Base-by-base conservation (phyloP, 768 basidiomycete species). In the Phlebiopsis gigantea region DNA sequence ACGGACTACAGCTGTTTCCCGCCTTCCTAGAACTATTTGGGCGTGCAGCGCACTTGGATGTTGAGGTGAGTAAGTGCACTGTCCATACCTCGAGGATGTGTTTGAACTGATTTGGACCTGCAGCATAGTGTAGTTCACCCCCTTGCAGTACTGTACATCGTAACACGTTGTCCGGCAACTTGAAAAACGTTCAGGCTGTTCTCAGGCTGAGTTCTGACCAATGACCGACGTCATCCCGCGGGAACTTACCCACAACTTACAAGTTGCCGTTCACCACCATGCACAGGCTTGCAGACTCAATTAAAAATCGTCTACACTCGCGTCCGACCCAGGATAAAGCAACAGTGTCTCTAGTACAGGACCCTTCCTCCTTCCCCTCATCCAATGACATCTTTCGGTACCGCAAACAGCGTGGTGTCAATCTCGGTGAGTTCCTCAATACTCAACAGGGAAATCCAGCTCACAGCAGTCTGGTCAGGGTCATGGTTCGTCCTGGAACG, bases 401-500 rank as follows among this genome's bases (percentile, higher is more conserved):
- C 71, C 78, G 90, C 60, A 86, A 83, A 64, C 88, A 89, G 63
- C 77, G 83, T 53, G 90, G 90, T n/a, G 84, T 91, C 5, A 93
- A 93, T 68, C 79, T 93, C 9, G 90, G 90, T 85, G 66, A 67
- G 77, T 26, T 57, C 43, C 47, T 7, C 15, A 17, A 48, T 6
- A n/a, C 8, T 30, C 4, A 28, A 29, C 28, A 30, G 46, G 29
- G 21, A 17, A 10, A 26, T 48, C 41, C 46, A 44, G 57, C 46
- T 31, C 60, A 61, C 47, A 5, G 21, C 17, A 15, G 12, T 21
- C 28, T 5, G 14, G 34, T 25, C 57, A 89, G 87, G 87, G 0
- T 84, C 80, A 6, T 89, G 87, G 88, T 91, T 92, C 60, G 83
- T 87, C 2, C 77, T 89, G 17, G 90, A 92, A 68, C 73, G 79